Evolutionary conservation across 164 flowering plant genomes (phyloP).

Genomic region (Cinnamomum micranthum): DNA sequence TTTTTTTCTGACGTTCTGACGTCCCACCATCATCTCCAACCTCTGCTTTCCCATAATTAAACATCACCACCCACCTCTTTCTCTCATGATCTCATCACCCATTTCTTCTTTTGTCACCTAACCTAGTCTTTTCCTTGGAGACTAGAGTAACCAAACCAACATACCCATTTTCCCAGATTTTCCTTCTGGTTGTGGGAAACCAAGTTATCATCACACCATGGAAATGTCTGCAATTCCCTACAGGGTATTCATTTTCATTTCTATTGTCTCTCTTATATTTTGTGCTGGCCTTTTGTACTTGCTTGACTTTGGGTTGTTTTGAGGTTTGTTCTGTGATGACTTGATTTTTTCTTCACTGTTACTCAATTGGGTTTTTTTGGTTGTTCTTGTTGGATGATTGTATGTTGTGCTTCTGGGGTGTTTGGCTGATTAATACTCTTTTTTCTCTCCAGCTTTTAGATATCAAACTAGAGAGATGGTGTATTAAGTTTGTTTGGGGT

Average conservation of each 20-base stretch:
- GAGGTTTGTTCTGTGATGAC: not conserved
- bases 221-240: not conserved
- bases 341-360: not conserved
- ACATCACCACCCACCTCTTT: constrained; percentile 23
- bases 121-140: constrained; percentile 3
- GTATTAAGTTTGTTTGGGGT: no score
- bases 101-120: constrained; percentile 4
- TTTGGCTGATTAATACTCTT: no score
- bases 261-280: not conserved
- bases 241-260: constrained; percentile 6
- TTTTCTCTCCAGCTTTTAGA: no score
- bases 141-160: constrained; percentile 9
- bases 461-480: no score
- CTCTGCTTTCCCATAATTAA: constrained; percentile 39
- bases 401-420: not conserved
- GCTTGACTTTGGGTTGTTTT: not conserved
- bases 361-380: not conserved
- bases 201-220: constrained; percentile 2
- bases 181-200: not conserved
- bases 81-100: constrained; percentile 12
- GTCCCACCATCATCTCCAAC: constrained; percentile 30
- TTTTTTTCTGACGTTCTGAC: constrained; percentile 38
- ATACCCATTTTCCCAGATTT: constrained; percentile 12
- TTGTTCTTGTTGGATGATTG: not conserved
- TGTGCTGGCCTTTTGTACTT: not conserved